Percentiles rank a stretch among this genome's conserved stretches.
These are phyloP conservation scores for Yarrowia sp. DNA, from an alignment of 805 yeast species.

Conservation along the genomic window DNA sequence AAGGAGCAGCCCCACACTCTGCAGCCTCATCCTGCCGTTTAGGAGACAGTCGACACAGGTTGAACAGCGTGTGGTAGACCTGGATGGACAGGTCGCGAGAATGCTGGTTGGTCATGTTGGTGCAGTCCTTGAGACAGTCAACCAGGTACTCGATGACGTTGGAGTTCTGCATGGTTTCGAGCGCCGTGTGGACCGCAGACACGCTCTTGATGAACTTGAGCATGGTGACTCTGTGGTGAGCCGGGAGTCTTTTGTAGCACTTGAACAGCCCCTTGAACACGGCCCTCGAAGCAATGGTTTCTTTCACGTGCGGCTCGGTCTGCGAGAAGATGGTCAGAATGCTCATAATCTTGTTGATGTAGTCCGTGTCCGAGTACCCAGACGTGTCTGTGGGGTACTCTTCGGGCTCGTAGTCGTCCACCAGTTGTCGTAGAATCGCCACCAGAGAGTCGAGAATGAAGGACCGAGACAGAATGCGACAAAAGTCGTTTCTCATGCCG, in stretches of 20 bases:
- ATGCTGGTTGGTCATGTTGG: conserved; percentile 9
- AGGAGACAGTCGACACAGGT: conserved; percentile 59
- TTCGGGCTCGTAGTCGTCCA: conserved; percentile 37
- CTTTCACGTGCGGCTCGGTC: conserved; percentile 56
- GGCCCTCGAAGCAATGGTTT: conserved; percentile 42
- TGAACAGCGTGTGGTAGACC: conserved; percentile 59
- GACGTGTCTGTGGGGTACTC: conserved; percentile 42
- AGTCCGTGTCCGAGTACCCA: conserved; percentile 39
- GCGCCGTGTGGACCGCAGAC: conserved; percentile 46
- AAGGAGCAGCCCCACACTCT: conserved; percentile 57
- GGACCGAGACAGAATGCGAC: conserved; percentile 56
- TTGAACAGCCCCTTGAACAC: conserved; percentile 51
- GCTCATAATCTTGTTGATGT: conserved; percentile 51
- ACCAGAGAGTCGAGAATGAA: conserved; percentile 53
- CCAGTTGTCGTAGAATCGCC: conserved; percentile 50
- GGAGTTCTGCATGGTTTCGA: conserved; percentile 47
- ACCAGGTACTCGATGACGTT: conserved; percentile 57
- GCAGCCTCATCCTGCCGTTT: conserved; percentile 57
- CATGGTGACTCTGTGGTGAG: conserved; percentile 52
- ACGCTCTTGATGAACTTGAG: conserved; percentile 55
- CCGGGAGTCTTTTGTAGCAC: conserved; percentile 43
- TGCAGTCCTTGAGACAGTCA: conserved; percentile 45
- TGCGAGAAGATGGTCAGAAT: conserved; percentile 56
- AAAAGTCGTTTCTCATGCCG: conserved; percentile 54
- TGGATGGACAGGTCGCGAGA: conserved; percentile 56